phyloP scores from a whole-genome alignment of 139 green algal genomes.

The Chlamydomonas sp. region DNA sequence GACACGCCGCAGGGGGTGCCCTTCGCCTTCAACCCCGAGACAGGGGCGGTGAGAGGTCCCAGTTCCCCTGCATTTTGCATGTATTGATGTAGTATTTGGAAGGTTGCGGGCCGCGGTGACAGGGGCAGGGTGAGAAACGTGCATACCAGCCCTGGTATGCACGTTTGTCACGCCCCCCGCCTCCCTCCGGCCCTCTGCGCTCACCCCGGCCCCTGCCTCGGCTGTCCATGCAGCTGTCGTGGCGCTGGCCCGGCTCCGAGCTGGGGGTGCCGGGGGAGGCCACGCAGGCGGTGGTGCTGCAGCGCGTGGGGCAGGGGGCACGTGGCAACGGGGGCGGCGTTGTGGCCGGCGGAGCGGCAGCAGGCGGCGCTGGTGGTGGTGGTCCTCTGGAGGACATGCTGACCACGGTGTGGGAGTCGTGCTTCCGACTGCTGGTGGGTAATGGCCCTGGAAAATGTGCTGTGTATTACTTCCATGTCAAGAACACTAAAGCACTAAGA shows the following conservation, averaged over 20 bases:
- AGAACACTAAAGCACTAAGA: too few relatives aligned
- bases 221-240: not conserved
- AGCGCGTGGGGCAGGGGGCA: not conserved
- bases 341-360: too few relatives aligned
- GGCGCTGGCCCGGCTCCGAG: not conserved
- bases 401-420: constrained; percentile 6
- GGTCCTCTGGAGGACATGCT: constrained; percentile 20
- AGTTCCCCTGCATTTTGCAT: too few relatives aligned
- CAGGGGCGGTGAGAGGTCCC: constrained; percentile 1
- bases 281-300: not conserved
- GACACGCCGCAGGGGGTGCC: not conserved
- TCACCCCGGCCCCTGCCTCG: not conserved
- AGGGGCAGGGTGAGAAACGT: too few relatives aligned
- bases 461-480: not conserved
- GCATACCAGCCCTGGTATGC: too few relatives aligned
- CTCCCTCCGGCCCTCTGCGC: not conserved
- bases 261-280: not conserved
- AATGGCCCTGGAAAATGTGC: not conserved
- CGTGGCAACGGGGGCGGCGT: too few relatives aligned
- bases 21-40: not conserved
- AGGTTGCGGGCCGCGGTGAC: too few relatives aligned
- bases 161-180: too few relatives aligned
- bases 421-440: not conserved
- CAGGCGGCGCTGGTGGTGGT: too few relatives aligned
- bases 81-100: too few relatives aligned